Percentiles rank a stretch among this genome's conserved stretches.
Conservation (phyloP, 2,329 filamentous ascomycete species). For the Macroventuria anomochaeta region DNA sequence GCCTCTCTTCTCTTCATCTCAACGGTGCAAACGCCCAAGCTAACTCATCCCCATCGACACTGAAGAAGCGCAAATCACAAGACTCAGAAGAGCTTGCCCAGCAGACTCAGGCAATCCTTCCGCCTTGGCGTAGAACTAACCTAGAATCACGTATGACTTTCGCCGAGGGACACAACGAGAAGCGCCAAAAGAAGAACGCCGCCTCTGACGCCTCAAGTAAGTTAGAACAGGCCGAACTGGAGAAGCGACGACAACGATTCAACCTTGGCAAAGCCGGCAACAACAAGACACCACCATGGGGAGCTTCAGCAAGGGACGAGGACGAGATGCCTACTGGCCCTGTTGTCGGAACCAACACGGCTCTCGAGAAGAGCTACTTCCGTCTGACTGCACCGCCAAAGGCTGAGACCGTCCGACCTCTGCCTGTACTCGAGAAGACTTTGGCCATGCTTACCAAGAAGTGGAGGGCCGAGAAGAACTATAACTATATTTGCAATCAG, state of each 20-base stretch:
- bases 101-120: constrained; percentile 58
- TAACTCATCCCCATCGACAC: constrained; percentile 58
- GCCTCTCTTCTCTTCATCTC: constrained; percentile 23
- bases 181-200: constrained; percentile 57
- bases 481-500: constrained; percentile 97
- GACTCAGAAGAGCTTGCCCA: constrained; percentile 61
- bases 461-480: constrained; percentile 93
- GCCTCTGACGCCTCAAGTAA: constrained; percentile 73
- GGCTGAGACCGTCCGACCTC: constrained; percentile 84
- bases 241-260: constrained; percentile 89
- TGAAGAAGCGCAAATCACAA: constrained; percentile 83
- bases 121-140: constrained; percentile 78
- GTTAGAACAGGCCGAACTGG: constrained; percentile 83
- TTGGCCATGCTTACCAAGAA: constrained; percentile 90
- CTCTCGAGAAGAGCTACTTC: constrained; percentile 91
- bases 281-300: constrained; percentile 63
- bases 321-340: constrained; percentile 64
- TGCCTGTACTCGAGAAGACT: constrained; percentile 79
- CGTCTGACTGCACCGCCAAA: constrained; percentile 90
- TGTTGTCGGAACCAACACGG: constrained; percentile 83
- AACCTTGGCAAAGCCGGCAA: constrained; percentile 62
- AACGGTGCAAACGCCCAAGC: constrained; percentile 28
- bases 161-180: constrained; percentile 54
- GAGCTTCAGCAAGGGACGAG: constrained; percentile 53
- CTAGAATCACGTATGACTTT: constrained; percentile 78